Evolutionary conservation across 805 yeast species (phyloP), one percentile per base, ranked within the genome.

Genomic region (Wickerhamiella shivajii): DNA sequence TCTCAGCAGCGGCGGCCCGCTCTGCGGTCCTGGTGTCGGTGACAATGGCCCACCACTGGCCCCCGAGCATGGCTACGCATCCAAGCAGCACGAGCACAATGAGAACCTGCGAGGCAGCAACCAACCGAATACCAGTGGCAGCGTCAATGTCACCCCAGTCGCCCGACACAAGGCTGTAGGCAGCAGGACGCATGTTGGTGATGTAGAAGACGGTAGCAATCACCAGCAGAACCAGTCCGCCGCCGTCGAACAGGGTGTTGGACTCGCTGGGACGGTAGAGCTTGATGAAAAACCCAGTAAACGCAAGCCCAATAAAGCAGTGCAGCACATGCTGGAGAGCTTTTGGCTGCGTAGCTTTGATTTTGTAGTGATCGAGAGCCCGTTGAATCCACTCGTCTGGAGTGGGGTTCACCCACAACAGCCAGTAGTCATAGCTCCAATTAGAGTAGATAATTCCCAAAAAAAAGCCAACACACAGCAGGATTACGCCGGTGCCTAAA

Each of bases 61-160:
- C 96, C 34, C 70, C 74, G 60, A 90, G 97, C 45, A 90, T 66
- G 7, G 79, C 64, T 27, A 84, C 57, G n/a, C 84, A 78, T 43
- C 95, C 96, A 15, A 71, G 51, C 33, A 85, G 60, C 12, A 78
- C 63, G 34, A 81, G 53, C 6, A 78, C 70, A 44, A 80, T 64
- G 64, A 87, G 75, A 24, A 77, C 67, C 56, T 77, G 76, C 18
- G 90, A 74, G 4, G 97, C 96, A 25, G 90, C 95, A 49, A 90
- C 70, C 24, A 90, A 94, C 43, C 80, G 81, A 48, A 87, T 58
- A 19, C 97, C 97, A 15, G 93, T 80, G 40, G 65, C 64, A 52
- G 69, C 72, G 48, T 79, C 80, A 32, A 90, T 93, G 33, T 87
- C 97, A 44, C 95, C 97, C 97, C 97, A 87, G 39, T 71, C 63